Conservation (phyloP, 129 eudicot genomes). For the Solidago caesia region DNA sequence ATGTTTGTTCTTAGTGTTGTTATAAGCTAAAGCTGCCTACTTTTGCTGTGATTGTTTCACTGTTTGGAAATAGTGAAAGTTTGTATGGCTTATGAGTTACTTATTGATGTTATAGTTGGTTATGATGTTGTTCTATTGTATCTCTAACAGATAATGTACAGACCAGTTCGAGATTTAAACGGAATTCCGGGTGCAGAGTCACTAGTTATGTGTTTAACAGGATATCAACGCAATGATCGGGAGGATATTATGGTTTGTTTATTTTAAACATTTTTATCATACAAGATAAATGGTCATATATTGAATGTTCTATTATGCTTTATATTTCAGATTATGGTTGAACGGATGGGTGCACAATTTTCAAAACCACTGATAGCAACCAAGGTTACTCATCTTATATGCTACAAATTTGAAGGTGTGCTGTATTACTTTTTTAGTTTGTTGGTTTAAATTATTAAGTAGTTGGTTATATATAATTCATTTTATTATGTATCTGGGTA, state of each 20-base stretch:
- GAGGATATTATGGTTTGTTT: conserved; percentile 83
- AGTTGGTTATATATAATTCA: background rate
- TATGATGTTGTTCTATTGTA: background rate
- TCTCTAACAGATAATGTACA: conserved; percentile 57
- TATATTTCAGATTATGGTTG: conserved; percentile 64
- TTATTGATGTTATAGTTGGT: background rate
- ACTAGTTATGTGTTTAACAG: conserved; percentile 76
- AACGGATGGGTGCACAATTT: conserved; percentile 80
- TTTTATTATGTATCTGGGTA: background rate
- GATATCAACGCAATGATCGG: conserved; percentile 76
- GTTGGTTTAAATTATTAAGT: background rate
- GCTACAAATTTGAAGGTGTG: conserved; percentile 94
- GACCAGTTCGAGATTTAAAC: conserved; percentile 60
- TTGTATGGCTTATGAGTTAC: background rate
- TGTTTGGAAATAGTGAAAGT: no score
- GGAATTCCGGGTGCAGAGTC: conserved; percentile 88
- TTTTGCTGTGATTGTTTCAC: background rate
- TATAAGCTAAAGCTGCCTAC: background rate
- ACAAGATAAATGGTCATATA: conserved; percentile 6
- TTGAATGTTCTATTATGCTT: conserved; percentile 10
- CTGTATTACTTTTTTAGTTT: background rate
- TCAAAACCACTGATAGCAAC: conserved; percentile 80
- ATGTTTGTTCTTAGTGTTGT: background rate
- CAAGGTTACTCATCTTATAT: conserved; percentile 90
- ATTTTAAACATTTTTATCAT: background rate